A percentile compares a stretch with the other conserved stretches of the same genome.
Conservation (phyloP, 768 basidiomycete genomes). For the Imleria badia region DNA sequence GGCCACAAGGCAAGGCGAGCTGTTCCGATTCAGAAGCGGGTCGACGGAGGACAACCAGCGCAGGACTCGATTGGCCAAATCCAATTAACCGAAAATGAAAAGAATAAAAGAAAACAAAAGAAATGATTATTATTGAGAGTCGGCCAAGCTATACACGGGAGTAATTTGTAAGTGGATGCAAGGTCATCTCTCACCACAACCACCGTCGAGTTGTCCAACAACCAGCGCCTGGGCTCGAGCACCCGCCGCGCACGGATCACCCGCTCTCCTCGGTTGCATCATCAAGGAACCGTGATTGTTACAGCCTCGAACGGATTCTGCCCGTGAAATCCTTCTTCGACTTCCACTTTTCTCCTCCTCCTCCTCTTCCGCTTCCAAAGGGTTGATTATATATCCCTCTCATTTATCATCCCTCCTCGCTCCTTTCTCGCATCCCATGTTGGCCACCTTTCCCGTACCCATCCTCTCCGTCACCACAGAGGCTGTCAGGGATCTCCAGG, state of each 20-base stretch:
- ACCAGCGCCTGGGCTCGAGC: not conserved
- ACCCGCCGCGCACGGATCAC: conserved; percentile 20
- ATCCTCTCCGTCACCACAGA: conserved; percentile 67
- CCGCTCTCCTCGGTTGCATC: conserved; percentile 22
- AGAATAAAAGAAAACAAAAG: not conserved
- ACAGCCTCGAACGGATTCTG: conserved; percentile 12
- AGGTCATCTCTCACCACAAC: conserved; percentile 24
- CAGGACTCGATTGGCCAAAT: conserved; percentile 2
- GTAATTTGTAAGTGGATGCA: conserved; percentile 21
- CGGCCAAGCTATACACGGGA: conserved; percentile 22
- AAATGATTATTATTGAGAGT: conserved; percentile 1
- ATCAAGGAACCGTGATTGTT: conserved; percentile 32
- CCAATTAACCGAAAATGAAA: not conserved
- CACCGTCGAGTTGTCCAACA: conserved; percentile 16
- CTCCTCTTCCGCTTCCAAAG: conserved; percentile 18
- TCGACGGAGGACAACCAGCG: not conserved
- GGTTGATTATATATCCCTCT: conserved; percentile 21
- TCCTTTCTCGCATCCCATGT: conserved; percentile 38
- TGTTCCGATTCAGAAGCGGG: conserved; percentile 12
- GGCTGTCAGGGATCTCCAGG: conserved; percentile 65
- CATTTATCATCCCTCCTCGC: conserved; percentile 1
- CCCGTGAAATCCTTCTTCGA: conserved; percentile 16
- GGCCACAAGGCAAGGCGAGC: conserved; percentile 2
- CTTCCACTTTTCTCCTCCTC: conserved; percentile 12
- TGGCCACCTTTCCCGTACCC: conserved; percentile 55